These are phyloP conservation scores for Nasturtium officinale DNA, from an alignment of 345 rosid species.

Conservation along the genomic window DNA sequence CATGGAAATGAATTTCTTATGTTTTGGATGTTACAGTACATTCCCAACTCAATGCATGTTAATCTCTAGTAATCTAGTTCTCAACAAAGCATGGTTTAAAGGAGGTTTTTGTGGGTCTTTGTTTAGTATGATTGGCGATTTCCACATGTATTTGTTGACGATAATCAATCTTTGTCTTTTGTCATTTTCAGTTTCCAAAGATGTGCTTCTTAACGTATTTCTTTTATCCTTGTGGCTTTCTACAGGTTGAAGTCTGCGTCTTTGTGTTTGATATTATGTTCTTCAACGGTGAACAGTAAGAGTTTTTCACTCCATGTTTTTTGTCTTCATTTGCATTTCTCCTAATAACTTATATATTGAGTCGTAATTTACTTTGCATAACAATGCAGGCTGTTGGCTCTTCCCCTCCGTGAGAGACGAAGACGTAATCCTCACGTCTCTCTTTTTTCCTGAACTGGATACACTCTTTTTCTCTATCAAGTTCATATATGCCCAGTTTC, in stretches of 20 bases:
- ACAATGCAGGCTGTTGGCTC: conserved; percentile 62
- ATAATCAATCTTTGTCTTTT: neutral
- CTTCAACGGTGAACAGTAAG: conserved; percentile 78
- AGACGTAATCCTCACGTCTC: conserved; percentile 48
- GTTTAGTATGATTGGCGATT: neutral
- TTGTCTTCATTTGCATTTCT: conserved; percentile 3
- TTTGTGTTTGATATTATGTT: conserved; percentile 90
- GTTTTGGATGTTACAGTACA: too few relatives aligned
- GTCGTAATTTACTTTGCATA: neutral
- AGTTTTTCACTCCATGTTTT: conserved; percentile 39
- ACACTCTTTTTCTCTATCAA: neutral
- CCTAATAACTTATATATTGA: neutral
- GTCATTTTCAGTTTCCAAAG: neutral
- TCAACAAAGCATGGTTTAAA: neutral
- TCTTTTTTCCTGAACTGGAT: conserved; percentile 15
- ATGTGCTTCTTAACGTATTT: conserved; percentile 15
- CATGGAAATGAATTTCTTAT: too few relatives aligned
- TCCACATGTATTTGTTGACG: neutral
- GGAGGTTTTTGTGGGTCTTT: neutral
- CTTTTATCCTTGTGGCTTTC: conserved; percentile 16
- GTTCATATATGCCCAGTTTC: neutral
- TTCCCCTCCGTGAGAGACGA: conserved; percentile 70
- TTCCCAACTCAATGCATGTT: neutral
- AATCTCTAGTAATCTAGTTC: neutral
- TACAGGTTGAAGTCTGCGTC: conserved; percentile 82